A percentile compares a stretch with the other conserved stretches of the same genome.
These are phyloP conservation scores for Tricholoma furcatifolium DNA, from an alignment of 768 basidiomycete genomes.

Conservation along the genomic window DNA sequence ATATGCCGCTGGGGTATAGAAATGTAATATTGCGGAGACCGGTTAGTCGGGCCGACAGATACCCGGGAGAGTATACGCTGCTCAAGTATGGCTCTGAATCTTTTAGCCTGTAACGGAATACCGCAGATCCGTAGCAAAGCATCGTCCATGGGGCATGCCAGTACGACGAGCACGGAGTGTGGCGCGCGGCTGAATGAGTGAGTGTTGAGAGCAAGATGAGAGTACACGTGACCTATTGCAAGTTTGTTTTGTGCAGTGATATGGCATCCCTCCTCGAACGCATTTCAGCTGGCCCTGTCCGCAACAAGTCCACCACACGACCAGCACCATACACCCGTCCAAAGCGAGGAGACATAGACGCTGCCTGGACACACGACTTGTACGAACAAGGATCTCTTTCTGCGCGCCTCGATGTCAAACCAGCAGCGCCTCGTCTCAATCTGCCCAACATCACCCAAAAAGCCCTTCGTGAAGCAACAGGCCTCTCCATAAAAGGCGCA, in stretches of 20 bases:
- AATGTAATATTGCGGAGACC: too few species aligned
- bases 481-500: slow-evolving; percentile 69
- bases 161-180: not conserved
- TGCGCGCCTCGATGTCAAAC: slow-evolving; percentile 49
- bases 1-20: too few species aligned
- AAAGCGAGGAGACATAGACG: slow-evolving; percentile 66
- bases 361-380: slow-evolving; percentile 71
- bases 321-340: slow-evolving; percentile 43
- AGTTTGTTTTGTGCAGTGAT: slow-evolving; percentile 30
- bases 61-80: too few species aligned
- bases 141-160: too few species aligned
- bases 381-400: slow-evolving; percentile 63
- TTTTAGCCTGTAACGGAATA: too few species aligned
- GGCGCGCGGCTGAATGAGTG: not conserved
- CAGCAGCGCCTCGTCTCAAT: slow-evolving; percentile 49
- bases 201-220: too few species aligned
- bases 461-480: slow-evolving; percentile 62
- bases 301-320: slow-evolving; percentile 41
- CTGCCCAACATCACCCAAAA: slow-evolving; percentile 52
- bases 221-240: not conserved
- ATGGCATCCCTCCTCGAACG: slow-evolving; percentile 64
- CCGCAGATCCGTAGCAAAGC: too few species aligned
- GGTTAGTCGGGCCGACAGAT: too few species aligned
- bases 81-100: too few species aligned
- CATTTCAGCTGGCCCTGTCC: slow-evolving; percentile 52